These are phyloP conservation scores for Aphanomyces cochlioides DNA, from an alignment of 352 stramenopile species.

Conservation along the genomic window DNA sequence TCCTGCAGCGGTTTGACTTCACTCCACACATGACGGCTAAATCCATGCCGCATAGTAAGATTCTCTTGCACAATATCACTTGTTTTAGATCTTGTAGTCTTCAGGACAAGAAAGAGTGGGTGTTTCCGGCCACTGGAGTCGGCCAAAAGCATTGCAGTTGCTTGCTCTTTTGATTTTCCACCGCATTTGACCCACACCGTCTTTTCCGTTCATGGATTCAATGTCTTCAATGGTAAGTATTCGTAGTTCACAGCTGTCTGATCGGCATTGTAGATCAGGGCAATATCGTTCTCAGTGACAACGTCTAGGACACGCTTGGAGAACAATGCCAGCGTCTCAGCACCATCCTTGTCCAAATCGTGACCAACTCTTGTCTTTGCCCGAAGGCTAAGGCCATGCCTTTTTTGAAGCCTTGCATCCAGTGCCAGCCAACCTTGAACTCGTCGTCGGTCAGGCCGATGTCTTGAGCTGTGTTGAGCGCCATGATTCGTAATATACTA, in stretches of 20 bases:
- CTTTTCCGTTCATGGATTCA: neutral
- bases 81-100: slow-evolving; percentile 22
- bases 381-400: slow-evolving; percentile 26
- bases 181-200: neutral
- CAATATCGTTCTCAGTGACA: neutral
- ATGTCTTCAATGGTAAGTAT: slow-evolving; percentile 36
- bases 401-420: slow-evolving; percentile 27
- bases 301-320: neutral
- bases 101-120: neutral
- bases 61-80: neutral
- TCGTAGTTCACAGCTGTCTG: no score
- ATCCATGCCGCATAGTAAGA: slow-evolving; percentile 19
- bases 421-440: slow-evolving; percentile 6
- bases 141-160: slow-evolving; percentile 15
- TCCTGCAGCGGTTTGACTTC: slow-evolving; percentile 28
- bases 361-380: slow-evolving; percentile 1
- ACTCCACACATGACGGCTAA: slow-evolving; percentile 33
- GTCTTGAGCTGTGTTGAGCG: slow-evolving; percentile 26
- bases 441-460: slow-evolving; percentile 11
- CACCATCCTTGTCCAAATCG: neutral
- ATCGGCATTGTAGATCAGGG: no score
- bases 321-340: neutral
- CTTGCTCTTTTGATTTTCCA: slow-evolving; percentile 32
- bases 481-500: slow-evolving; percentile 32
- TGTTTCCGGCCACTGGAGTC: no score